Percentiles rank a stretch among this genome's conserved stretches.
Conservation (phyloP, 306 rosid genomes). For the Prunus mume region DNA sequence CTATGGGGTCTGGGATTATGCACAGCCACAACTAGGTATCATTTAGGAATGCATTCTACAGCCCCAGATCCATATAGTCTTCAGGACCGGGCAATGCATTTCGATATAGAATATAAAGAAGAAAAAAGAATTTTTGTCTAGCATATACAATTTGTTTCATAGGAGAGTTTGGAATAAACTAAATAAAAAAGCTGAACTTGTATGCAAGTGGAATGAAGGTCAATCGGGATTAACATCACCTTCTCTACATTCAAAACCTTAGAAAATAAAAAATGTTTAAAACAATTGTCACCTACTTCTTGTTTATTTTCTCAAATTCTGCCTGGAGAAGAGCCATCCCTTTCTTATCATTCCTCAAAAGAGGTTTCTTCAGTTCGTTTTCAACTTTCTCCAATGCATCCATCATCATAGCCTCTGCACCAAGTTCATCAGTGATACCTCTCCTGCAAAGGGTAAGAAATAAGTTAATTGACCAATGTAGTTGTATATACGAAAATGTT, state of each 20-base stretch:
- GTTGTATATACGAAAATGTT: neutral
- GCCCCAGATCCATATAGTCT: no score
- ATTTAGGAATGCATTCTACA: no score
- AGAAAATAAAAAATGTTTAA: neutral
- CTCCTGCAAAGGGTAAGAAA: conserved; percentile 50
- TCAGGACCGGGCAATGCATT: no score
- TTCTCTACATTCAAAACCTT: neutral
- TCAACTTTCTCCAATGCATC: conserved; percentile 89
- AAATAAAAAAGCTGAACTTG: neutral
- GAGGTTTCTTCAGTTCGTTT: conserved; percentile 75
- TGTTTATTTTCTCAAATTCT: conserved; percentile 79
- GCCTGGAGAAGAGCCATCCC: conserved; percentile 85
- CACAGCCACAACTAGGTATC: no score
- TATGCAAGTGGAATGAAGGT: neutral
- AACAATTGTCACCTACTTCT: conserved; percentile 48
- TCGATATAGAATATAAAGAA: neutral
- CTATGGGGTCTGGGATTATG: no score
- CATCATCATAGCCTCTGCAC: conserved; percentile 86
- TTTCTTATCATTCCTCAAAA: conserved; percentile 81
- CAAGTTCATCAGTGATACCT: conserved; percentile 69
- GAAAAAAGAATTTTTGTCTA: neutral
- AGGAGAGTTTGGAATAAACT: neutral
- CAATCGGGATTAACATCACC: neutral
- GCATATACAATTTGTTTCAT: neutral
- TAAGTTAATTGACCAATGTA: neutral